These are phyloP conservation scores for Alternaria sp. DNA, from an alignment of 2,329 filamentous ascomycete genomes.

Conservation along the genomic window DNA sequence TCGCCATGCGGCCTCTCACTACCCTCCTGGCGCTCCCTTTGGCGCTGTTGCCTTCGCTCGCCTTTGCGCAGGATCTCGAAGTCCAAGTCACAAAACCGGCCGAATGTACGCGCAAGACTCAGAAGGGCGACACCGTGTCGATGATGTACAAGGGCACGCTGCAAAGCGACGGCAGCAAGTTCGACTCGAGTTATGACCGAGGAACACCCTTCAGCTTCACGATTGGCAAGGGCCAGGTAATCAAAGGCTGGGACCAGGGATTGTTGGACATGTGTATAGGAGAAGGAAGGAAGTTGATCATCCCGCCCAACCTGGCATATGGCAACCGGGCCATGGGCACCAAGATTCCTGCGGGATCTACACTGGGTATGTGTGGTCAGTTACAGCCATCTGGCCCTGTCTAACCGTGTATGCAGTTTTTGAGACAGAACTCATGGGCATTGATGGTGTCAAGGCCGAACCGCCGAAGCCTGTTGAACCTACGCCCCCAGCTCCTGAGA, in stretches of 20 bases:
- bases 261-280: conserved; percentile 94
- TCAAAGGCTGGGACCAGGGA: conserved; percentile 93
- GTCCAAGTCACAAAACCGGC: conserved; percentile 55
- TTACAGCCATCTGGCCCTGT: not conserved
- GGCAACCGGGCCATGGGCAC: conserved; percentile 75
- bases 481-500: not conserved
- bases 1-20: conserved; percentile 41
- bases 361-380: conserved; percentile 67
- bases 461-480: conserved; percentile 9
- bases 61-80: conserved; percentile 40
- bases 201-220: conserved; percentile 78
- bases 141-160: conserved; percentile 62
- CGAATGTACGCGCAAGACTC: conserved; percentile 55
- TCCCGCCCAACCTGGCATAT: conserved; percentile 87
- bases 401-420: conserved; percentile 68
- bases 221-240: conserved; percentile 83
- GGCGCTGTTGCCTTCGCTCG: conserved; percentile 31
- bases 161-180: conserved; percentile 72
- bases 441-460: conserved; percentile 62
- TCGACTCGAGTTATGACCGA: conserved; percentile 85
- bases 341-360: conserved; percentile 78
- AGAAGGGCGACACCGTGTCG: conserved; percentile 56
- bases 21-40: conserved; percentile 34
- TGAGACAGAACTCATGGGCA: conserved; percentile 87
- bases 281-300: conserved; percentile 86